A percentile compares a stretch with the other conserved stretches of the same genome.
Conservation (phyloP, 2,329 filamentous ascomycete species). For the Exophiala sp. region DNA sequence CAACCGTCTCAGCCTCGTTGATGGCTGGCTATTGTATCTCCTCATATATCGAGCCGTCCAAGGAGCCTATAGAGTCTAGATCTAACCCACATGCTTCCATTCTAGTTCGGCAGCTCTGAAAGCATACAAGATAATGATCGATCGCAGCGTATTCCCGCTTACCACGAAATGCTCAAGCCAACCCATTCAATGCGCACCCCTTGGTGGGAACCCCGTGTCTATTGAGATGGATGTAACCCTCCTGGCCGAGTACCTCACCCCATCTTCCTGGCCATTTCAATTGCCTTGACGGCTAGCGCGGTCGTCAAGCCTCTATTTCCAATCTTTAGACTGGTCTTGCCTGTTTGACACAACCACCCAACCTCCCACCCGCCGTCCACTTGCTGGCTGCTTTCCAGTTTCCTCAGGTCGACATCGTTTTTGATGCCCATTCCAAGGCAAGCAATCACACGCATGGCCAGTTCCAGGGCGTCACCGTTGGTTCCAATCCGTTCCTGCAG, state of each 20-base stretch:
- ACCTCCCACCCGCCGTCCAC: slow-evolving; percentile 10
- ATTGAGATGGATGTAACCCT: no score
- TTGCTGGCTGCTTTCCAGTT: slow-evolving; percentile 3
- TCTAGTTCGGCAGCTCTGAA: no score
- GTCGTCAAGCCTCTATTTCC: slow-evolving; percentile 8
- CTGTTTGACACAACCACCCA: slow-evolving; percentile 9
- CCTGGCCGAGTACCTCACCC: background rate
- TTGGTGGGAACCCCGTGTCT: no score
- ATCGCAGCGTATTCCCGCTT: no score
- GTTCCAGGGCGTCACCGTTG: slow-evolving; percentile 2
- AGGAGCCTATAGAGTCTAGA: no score
- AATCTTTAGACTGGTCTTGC: slow-evolving; percentile 10
- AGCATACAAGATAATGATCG: no score
- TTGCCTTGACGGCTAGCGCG: slow-evolving; percentile 7
- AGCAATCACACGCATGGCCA: slow-evolving; percentile 9
- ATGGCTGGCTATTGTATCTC: no score
- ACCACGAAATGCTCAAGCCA: no score
- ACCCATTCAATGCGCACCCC: no score
- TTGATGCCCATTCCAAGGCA: slow-evolving; percentile 8
- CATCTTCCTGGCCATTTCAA: slow-evolving; percentile 5
- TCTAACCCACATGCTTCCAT: no score
- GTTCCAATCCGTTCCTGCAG: slow-evolving; percentile 8
- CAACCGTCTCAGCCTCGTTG: no score
- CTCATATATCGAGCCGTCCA: no score
- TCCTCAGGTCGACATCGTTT: slow-evolving; percentile 5